Evolutionary conservation across 2,329 filamentous ascomycete species (phyloP).

Genomic region (Colletotrichum higginsianum): DNA sequence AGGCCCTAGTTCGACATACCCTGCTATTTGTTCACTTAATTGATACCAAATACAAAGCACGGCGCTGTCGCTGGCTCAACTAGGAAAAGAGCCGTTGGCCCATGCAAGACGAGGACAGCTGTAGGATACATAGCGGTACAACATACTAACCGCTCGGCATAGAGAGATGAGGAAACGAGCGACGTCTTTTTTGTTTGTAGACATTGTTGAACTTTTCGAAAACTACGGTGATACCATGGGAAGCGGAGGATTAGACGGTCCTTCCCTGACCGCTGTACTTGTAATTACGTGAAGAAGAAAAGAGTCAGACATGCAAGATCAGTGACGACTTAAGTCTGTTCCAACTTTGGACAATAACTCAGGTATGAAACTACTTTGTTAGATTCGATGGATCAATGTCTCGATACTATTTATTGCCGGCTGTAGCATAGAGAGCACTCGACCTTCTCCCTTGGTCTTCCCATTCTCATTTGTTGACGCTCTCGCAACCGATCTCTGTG

Average conservation of each 20-base stretch:
- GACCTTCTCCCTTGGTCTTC: background rate
- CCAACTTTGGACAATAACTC: conserved; percentile 13
- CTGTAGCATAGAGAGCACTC: background rate
- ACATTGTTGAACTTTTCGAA: conserved; percentile 15
- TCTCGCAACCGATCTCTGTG: too few relatives aligned
- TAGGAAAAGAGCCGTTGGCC: conserved; percentile 2
- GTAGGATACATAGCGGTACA: conserved; percentile 1
- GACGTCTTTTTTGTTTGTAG: conserved; percentile 13
- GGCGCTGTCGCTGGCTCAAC: conserved; percentile 22
- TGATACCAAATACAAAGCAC: conserved; percentile 11
- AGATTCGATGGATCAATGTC: background rate
- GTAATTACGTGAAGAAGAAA: conserved; percentile 29
- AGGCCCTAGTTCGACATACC: conserved; percentile 13
- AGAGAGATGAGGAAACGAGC: conserved; percentile 23
- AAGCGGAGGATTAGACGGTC: conserved; percentile 25
- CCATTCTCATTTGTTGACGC: background rate
- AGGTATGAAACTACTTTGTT: conserved; percentile 11
- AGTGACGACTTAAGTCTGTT: conserved; percentile 11
- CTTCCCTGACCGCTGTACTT: conserved; percentile 31
- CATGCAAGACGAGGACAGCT: background rate
- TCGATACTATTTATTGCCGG: background rate
- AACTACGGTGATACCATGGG: conserved; percentile 36
- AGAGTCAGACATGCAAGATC: conserved; percentile 6
- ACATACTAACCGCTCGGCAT: conserved; percentile 8
- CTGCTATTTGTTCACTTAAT: conserved; percentile 2